These are phyloP conservation scores for Santalum album DNA, from an alignment of 164 flowering plant species.

Conservation along the genomic window DNA sequence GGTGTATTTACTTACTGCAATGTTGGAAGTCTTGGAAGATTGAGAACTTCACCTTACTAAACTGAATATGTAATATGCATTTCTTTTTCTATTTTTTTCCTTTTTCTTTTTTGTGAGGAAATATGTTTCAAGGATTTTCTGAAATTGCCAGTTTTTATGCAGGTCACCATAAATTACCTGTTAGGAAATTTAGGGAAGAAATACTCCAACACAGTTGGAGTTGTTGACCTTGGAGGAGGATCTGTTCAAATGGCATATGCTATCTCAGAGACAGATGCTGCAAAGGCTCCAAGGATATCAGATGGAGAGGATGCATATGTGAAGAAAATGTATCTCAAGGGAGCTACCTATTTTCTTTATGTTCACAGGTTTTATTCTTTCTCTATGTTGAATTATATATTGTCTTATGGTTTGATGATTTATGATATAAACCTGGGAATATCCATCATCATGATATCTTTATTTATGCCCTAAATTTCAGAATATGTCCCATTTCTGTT, in stretches of 20 bases:
- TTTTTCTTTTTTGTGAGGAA: no score
- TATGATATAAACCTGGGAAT: no score
- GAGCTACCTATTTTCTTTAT: slow-evolving; percentile 69
- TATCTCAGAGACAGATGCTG: slow-evolving; percentile 72
- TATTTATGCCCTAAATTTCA: background rate
- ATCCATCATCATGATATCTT: background rate
- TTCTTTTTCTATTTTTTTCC: no score
- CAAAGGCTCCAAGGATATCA: slow-evolving; percentile 51
- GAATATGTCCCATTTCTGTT: background rate
- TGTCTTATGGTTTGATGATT: background rate
- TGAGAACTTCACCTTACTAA: no score
- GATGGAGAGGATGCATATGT: slow-evolving; percentile 79
- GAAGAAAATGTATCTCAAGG: slow-evolving; percentile 67
- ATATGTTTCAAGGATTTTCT: no score
- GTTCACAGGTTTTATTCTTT: slow-evolving; percentile 67
- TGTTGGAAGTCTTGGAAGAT: no score
- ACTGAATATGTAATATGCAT: no score
- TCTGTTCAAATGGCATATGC: slow-evolving; percentile 99
- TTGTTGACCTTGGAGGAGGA: slow-evolving; percentile 98
- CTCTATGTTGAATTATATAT: slow-evolving; percentile 2
- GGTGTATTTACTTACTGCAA: no score
- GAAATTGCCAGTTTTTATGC: no score
- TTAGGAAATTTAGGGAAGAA: slow-evolving; percentile 66
- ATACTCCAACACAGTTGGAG: slow-evolving; percentile 75
- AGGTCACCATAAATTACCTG: slow-evolving; percentile 88